Base-by-base conservation (phyloP, 2,329 filamentous ascomycete species). In the Epichloe baconii region DNA sequence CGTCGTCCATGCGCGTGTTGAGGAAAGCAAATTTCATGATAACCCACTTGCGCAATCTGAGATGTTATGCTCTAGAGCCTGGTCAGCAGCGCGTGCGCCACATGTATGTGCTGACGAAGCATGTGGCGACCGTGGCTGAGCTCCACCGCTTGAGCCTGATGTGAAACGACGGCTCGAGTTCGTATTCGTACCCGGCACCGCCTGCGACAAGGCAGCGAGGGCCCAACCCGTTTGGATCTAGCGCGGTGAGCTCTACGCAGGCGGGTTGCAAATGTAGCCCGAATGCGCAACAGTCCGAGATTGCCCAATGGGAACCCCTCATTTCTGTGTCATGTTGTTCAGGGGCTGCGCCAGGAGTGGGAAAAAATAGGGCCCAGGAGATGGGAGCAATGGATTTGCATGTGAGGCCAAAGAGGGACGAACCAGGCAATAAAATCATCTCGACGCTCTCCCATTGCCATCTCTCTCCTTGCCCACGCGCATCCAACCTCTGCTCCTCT, bases 181-280 rank as follows among this genome's bases (percentile, higher is more conserved):
- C 55, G 55, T 53, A 55, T 55, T 57, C 55, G 55, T 53, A 54
- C 38, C n/a, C 51, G 47, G 8, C 31, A 34, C 44, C 36, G 10
- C 36, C 34, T 35, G 15, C 19, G 41, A 19, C 26, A 1, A 10
- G 26, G 26, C 26, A 26, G 26, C 26, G 7, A 26, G 26, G 26
- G 26, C 26, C 26, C 26, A 8, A 3, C 26, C 2, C 26, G 8
- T 8, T 3, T 2, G 7, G 7, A 8, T 26, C 26, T 26, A 26
- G 26, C 26, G 26, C 26, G 41, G 41, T 43, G 1, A 23, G 21
- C n/a, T 34, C 43, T 35, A 19, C 43, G n/a, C 11, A 34, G 12
- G 46, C 21, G 31, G 7, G 17, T 1, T 11, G 26, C 26, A 3
- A 31, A 31, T 3, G 26, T 10, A 26, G 23, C 23, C 40, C 21